A percentile compares a stretch with the other conserved stretches of the same genome.
Evolutionary conservation across 352 stramenopile genomes (phyloP).

Genomic region (Globisporangium ultimum): DNA sequence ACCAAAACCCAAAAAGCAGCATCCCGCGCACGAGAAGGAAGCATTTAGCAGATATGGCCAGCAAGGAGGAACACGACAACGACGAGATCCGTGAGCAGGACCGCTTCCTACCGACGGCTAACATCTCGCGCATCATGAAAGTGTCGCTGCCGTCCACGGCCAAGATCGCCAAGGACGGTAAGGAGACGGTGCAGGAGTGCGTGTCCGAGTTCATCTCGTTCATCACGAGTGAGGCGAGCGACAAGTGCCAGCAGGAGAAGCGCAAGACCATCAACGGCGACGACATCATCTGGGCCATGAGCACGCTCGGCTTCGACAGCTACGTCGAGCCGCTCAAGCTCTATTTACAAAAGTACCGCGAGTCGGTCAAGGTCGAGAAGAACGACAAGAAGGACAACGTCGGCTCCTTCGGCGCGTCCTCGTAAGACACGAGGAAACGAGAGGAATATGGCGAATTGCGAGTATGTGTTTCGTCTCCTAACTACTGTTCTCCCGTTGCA

Average conservation of each 20-base stretch:
- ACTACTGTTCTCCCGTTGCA: no score
- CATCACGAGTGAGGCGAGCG: constrained; percentile 97
- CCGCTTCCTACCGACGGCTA: constrained; percentile 98
- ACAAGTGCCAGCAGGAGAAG: constrained; percentile 99
- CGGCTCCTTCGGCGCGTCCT: constrained; percentile 80
- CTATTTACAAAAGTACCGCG: constrained; percentile 98
- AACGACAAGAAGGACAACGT: constrained; percentile 91
- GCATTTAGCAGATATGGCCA: constrained; percentile 47
- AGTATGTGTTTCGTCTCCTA: not conserved
- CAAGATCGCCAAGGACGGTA: constrained; percentile 99
- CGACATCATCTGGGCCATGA: constrained; percentile 99
- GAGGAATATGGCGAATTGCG: not conserved
- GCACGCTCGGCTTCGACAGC: constrained; percentile 98
- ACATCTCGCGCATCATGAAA: constrained; percentile 99
- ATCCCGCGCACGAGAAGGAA: constrained; percentile 12
- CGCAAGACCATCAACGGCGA: constrained; percentile 99
- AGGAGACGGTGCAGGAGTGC: constrained; percentile 99
- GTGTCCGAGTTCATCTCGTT: constrained; percentile 99
- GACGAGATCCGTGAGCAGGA: constrained; percentile 95
- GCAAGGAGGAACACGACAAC: constrained; percentile 84
- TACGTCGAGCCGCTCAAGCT: constrained; percentile 99
- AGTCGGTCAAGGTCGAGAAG: constrained; percentile 91
- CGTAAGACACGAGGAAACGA: constrained; percentile 30
- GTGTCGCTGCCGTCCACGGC: constrained; percentile 96
- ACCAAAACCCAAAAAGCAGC: constrained; percentile 7